A percentile compares a stretch with the other conserved stretches of the same genome.
Conservation (phyloP, 805 yeast genomes). For the Zygoascus biomembranicola region DNA sequence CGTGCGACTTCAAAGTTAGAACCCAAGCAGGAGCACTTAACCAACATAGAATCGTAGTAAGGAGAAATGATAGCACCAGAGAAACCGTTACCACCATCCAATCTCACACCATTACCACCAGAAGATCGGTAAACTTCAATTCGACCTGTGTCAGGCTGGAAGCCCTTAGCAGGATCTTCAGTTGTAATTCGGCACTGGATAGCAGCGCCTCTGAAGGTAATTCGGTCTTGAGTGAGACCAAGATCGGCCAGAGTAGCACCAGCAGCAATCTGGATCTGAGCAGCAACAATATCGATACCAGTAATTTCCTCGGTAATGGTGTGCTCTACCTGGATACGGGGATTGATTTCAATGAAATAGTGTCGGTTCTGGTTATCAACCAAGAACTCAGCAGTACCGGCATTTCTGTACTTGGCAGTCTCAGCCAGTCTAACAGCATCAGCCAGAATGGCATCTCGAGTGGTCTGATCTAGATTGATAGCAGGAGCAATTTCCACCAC, state of each 20-base stretch:
- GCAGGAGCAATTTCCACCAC: conserved; percentile 99
- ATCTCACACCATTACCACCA: conserved; percentile 98
- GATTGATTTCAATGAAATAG: conserved; percentile 96
- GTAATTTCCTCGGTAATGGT: conserved; percentile 98
- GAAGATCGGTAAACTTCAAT: conserved; percentile 96
- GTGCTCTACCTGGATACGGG: conserved; percentile 97
- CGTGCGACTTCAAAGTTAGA: conserved; percentile 94
- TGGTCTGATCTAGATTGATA: conserved; percentile 69
- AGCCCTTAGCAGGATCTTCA: conserved; percentile 92
- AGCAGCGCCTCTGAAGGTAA: conserved; percentile 95
- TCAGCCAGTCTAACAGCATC: conserved; percentile 93
- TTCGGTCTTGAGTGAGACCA: conserved; percentile 88
- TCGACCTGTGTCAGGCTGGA: conserved; percentile 98
- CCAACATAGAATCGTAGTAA: conserved; percentile 96
- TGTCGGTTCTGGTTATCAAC: conserved; percentile 92
- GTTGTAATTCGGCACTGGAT: conserved; percentile 99
- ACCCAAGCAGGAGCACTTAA: conserved; percentile 95
- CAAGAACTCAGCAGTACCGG: conserved; percentile 97
- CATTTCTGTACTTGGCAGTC: conserved; percentile 85
- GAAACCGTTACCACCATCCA: conserved; percentile 98
- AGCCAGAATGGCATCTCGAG: conserved; percentile 84
- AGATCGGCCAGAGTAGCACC: conserved; percentile 91
- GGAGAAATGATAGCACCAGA: conserved; percentile 96
- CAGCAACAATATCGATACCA: conserved; percentile 95
- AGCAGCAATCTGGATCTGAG: conserved; percentile 97